These are phyloP conservation scores for Boletus reticuloceps DNA, from an alignment of 768 basidiomycete genomes.

Conservation along the genomic window DNA sequence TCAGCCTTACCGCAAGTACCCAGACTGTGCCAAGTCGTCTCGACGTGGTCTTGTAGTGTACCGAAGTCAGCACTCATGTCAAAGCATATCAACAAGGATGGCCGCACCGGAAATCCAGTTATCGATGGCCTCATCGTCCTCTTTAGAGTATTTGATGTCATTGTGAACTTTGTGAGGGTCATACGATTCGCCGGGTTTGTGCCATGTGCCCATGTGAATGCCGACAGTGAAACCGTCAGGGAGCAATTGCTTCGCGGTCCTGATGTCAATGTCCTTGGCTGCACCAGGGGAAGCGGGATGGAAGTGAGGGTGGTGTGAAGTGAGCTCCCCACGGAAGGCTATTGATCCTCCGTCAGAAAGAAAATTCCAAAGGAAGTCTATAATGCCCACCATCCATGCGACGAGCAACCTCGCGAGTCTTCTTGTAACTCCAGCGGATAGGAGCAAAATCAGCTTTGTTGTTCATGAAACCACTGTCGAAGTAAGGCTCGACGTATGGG, in stretches of 20 bases:
- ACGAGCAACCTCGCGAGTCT: constrained; percentile 67
- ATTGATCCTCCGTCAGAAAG: not conserved
- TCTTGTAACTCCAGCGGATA: constrained; percentile 77
- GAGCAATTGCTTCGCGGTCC: constrained; percentile 59
- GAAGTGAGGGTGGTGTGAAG: constrained; percentile 74
- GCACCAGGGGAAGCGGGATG: constrained; percentile 66
- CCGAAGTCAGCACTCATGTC: not conserved
- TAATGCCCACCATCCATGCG: constrained; percentile 58
- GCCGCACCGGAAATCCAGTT: constrained; percentile 49
- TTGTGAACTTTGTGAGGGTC: constrained; percentile 57
- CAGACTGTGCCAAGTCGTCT: constrained; percentile 76
- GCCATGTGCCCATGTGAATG: constrained; percentile 73
- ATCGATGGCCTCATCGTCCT: constrained; percentile 72
- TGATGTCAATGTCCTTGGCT: constrained; percentile 59
- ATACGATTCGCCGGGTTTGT: constrained; percentile 52
- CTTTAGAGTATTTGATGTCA: constrained; percentile 61
- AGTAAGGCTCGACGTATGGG: constrained; percentile 62
- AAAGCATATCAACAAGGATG: not conserved
- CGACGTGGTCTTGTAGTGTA: constrained; percentile 51
- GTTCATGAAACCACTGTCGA: constrained; percentile 80
- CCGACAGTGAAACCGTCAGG: constrained; percentile 64
- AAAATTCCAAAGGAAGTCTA: too few species aligned
- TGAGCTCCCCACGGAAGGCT: constrained; percentile 72
- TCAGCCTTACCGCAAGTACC: constrained; percentile 37
- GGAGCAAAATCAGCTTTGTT: constrained; percentile 75